These are phyloP conservation scores for Corchorus olitorius DNA, from an alignment of 345 rosid genomes.

Conservation along the genomic window DNA sequence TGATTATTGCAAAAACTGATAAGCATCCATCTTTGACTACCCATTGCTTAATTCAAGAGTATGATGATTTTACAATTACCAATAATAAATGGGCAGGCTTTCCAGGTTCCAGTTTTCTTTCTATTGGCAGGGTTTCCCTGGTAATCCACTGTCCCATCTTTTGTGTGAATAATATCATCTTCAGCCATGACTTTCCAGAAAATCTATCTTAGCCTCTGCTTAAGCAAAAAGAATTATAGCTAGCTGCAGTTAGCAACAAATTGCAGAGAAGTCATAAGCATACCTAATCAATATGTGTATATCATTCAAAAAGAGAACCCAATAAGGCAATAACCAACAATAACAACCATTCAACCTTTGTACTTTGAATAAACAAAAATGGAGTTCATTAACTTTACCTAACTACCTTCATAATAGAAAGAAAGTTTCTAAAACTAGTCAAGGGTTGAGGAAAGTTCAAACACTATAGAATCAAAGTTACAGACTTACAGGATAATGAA, in stretches of 20 bases:
- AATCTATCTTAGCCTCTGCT: neutral
- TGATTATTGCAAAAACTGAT: neutral
- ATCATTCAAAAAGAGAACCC: neutral
- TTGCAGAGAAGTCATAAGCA: neutral
- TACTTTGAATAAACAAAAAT: neutral
- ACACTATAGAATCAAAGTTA: neutral
- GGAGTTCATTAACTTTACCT: too few species aligned
- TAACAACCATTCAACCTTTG: too few species aligned
- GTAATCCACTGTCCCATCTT: conserved; percentile 71
- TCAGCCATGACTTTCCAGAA: conserved; percentile 31
- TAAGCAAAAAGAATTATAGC: neutral
- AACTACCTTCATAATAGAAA: too few species aligned
- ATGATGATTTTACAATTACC: conserved; percentile 38
- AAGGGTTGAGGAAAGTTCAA: too few species aligned
- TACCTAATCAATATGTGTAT: neutral
- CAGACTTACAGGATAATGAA: too few species aligned
- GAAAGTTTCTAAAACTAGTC: neutral
- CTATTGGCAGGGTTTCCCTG: conserved; percentile 61
- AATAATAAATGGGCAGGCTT: conserved; percentile 78
- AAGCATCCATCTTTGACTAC: neutral
- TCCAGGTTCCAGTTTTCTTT: conserved; percentile 73
- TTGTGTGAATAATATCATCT: conserved; percentile 45
- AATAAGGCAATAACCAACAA: too few species aligned
- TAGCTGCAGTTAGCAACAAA: neutral
- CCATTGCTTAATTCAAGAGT: neutral